Evolutionary conservation across 1,139 yeast genomes (phyloP), one percentile per base, ranked within the genome.

Genomic region (Geotrichum klebahnii): DNA sequence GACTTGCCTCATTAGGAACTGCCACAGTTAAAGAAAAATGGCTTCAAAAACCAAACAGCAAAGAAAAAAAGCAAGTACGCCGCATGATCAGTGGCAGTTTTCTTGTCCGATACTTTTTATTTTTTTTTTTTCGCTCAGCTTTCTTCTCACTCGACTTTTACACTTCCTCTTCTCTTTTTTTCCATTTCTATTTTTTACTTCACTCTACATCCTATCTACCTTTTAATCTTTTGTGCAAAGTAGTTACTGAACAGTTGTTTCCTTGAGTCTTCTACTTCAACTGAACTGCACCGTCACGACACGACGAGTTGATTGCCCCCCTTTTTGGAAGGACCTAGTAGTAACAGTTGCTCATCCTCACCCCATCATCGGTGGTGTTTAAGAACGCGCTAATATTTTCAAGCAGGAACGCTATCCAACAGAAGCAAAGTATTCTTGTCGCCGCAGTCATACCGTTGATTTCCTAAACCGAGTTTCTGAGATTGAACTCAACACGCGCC

Each of bases 81-180:
- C 44, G 44, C 44, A 40, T 40, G 36, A 31, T n/a, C 44, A 40
- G 44, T 40, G 44, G 44, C 44, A 40, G 26, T 16, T 29, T 40
- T 40, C 9, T 40, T 40, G n/a, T n/a, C n/a, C n/a, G n/a, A n/a
- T n/a, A n/a, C 23, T 34, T 31, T 29, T 31, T 19, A n/a, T 31
- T 17, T 29, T 26, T 8, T 26, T 26, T 26, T 26, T 26, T 10
- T 26, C 29, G 29, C 29, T 26, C 29, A 26, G 9, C 10, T 26
- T 26, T 26, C 10, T 10, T 26, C 10, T 10, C 10, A 10, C 29
- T 26, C 10, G 29, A 26, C 10, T 8, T 26, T 26, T 26, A 6
- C 10, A 6, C 29, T 10, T 26, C 29, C 29, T 26, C 29, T 26
- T 26, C 29, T 26, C 10, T 26, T 26, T n/a, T n/a, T n/a, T n/a